Evolutionary conservation across 108 stramenopile species (phyloP).

Genomic region (Seminavis robusta): DNA sequence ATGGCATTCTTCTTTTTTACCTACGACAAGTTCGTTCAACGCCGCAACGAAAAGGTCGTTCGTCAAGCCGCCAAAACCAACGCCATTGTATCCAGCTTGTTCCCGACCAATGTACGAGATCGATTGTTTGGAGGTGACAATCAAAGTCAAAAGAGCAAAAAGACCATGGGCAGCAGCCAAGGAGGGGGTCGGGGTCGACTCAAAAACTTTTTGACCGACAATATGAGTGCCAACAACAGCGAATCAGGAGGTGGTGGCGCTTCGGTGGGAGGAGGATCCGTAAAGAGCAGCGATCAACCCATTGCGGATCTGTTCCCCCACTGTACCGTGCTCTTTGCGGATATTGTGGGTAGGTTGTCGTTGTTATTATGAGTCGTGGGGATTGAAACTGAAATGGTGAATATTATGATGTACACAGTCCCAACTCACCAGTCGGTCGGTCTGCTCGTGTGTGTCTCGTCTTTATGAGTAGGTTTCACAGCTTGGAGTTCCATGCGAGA

Average conservation of each 20-base stretch:
- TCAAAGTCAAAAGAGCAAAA: background rate
- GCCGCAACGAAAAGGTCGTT: conserved; percentile 4
- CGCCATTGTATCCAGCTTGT: conserved; percentile 6
- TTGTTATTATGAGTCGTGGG: no score
- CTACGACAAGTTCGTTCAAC: conserved; percentile 11
- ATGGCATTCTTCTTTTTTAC: conserved; percentile 3
- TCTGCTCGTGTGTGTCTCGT: background rate
- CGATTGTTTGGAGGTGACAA: conserved; percentile 9
- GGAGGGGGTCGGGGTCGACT: background rate
- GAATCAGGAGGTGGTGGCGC: no score
- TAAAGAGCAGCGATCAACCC: conserved; percentile 18
- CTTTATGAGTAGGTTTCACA: conserved; percentile 6
- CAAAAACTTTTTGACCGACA: conserved; percentile 3
- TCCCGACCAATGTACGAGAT: conserved; percentile 14
- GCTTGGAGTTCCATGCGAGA: conserved; percentile 17
- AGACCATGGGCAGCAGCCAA: background rate
- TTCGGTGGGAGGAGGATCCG: background rate
- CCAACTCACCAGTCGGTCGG: background rate
- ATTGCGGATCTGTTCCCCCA: conserved; percentile 53
- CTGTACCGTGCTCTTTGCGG: conserved; percentile 52
- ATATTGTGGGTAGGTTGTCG: conserved; percentile 48
- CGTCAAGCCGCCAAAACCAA: conserved; percentile 7
- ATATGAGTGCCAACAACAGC: no score
- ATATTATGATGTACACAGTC: background rate
- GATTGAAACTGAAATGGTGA: background rate